Percentiles rank a stretch among this genome's conserved stretches.
phyloP scores from a whole-genome alignment of 805 yeast genomes.

The Candida boleticola region DNA sequence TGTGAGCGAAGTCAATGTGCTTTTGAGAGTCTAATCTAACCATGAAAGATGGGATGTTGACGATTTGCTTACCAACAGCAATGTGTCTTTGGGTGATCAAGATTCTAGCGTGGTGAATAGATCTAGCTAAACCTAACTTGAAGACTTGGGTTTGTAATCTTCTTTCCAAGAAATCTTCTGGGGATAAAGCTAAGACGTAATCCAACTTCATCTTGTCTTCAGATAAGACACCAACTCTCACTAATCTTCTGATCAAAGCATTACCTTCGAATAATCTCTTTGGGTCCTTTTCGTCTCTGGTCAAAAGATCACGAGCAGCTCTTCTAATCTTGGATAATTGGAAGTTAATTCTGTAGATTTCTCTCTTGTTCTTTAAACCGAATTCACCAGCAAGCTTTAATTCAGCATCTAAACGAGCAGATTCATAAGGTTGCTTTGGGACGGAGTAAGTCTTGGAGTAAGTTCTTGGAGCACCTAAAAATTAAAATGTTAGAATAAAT shows the following conservation, averaged over 20 bases:
- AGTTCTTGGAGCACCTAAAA: slow-evolving; percentile 94
- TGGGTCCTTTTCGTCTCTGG: slow-evolving; percentile 99
- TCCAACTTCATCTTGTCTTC: slow-evolving; percentile 99
- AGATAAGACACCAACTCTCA: slow-evolving; percentile 96
- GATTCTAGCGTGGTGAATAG: slow-evolving; percentile 99
- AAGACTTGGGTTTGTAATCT: slow-evolving; percentile 99
- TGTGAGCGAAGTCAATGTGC: slow-evolving; percentile 99
- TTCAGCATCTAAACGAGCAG: slow-evolving; percentile 99
- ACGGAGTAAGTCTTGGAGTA: slow-evolving; percentile 99
- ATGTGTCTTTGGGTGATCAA: slow-evolving; percentile 98
- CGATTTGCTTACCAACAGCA: slow-evolving; percentile 99
- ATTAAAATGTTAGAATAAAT: slow-evolving; percentile 21
- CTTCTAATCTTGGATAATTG: slow-evolving; percentile 99
- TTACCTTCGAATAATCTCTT: slow-evolving; percentile 99
- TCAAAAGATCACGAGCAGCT: slow-evolving; percentile 99
- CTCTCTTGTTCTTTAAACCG: slow-evolving; percentile 99
- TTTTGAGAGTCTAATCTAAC: slow-evolving; percentile 99
- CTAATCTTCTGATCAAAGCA: slow-evolving; percentile 99
- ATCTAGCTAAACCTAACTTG: slow-evolving; percentile 99
- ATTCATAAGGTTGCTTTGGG: slow-evolving; percentile 99
- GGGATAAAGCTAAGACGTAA: slow-evolving; percentile 97
- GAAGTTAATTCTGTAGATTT: slow-evolving; percentile 99
- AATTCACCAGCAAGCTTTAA: slow-evolving; percentile 99
- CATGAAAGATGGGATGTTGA: slow-evolving; percentile 98
- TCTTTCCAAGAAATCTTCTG: slow-evolving; percentile 99